A percentile compares a stretch with the other conserved stretches of the same genome.
Evolutionary conservation across 345 rosid species (phyloP).

Genomic region (Eucalyptus decipiens): DNA sequence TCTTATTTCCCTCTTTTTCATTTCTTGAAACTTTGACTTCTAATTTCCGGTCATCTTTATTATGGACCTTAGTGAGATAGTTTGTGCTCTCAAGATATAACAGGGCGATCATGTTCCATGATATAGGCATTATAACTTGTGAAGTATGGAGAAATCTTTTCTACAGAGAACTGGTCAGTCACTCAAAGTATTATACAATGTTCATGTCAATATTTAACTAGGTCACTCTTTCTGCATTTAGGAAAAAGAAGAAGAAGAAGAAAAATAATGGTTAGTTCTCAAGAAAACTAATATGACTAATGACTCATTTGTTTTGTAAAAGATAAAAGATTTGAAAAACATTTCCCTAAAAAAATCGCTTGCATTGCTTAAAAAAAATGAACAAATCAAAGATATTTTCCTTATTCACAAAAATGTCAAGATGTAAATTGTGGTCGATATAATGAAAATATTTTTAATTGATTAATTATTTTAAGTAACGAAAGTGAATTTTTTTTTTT

Average conservation of each 20-base stretch:
- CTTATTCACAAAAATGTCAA: neutral
- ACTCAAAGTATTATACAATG: neutral
- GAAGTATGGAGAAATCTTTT: neutral
- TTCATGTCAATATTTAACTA: neutral
- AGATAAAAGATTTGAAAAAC: neutral
- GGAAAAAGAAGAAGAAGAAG: neutral
- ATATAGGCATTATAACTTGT: neutral
- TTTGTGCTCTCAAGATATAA: neutral
- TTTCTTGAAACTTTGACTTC: neutral
- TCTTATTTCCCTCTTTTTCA: neutral
- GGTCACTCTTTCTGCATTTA: neutral
- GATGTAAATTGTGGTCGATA: neutral
- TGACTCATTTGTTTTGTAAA: neutral
- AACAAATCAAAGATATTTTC: neutral
- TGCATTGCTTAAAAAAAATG: neutral
- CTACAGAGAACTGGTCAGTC: neutral
- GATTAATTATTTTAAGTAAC: neutral
- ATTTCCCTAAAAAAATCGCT: neutral
- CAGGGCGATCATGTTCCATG: neutral
- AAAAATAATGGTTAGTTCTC: neutral
- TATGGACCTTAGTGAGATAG: neutral
- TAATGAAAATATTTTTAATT: neutral
- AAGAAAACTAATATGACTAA: neutral
- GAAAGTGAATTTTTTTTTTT: neutral
- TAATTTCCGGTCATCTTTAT: neutral